phyloP scores from a whole-genome alignment of 148 eudicot species.

The Camellia japonica region DNA sequence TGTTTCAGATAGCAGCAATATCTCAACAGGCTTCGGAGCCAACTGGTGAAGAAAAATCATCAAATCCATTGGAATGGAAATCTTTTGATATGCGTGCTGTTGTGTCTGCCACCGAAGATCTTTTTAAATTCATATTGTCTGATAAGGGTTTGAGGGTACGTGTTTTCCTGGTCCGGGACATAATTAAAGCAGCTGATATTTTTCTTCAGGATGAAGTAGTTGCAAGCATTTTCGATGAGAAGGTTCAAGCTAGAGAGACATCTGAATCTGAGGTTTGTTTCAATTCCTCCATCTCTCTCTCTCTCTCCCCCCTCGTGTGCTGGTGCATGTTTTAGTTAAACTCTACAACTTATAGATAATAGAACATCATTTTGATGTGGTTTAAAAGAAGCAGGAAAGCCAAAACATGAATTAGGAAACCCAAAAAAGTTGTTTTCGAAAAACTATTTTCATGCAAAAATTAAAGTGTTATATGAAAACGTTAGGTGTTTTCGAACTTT shows the following conservation, averaged over 20 bases:
- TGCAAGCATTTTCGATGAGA: conserved; percentile 30
- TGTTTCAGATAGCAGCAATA: conserved; percentile 80
- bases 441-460: too few species aligned
- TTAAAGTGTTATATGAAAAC: too few species aligned
- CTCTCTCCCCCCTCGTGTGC: background rate
- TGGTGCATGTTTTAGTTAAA: background rate
- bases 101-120: conserved; percentile 92
- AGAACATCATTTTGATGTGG: too few species aligned
- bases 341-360: background rate
- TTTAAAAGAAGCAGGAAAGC: background rate
- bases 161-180: conserved; percentile 66
- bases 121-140: conserved; percentile 70
- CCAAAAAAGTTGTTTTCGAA: too few species aligned
- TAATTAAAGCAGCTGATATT: conserved; percentile 69
- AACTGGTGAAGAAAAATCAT: conserved; percentile 36
- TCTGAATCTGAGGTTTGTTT: conserved; percentile 56
- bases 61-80: conserved; percentile 67
- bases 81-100: conserved; percentile 78
- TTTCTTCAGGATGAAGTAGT: conserved; percentile 60
- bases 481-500: too few species aligned
- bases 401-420: too few species aligned
- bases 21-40: conserved; percentile 71
- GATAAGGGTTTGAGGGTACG: conserved; percentile 86
- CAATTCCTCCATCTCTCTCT: background rate
- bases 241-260: conserved; percentile 22